Base-by-base conservation (phyloP, 1,284 basidiomycete genomes). In the Microbotryum lychnidis-dioicae region DNA sequence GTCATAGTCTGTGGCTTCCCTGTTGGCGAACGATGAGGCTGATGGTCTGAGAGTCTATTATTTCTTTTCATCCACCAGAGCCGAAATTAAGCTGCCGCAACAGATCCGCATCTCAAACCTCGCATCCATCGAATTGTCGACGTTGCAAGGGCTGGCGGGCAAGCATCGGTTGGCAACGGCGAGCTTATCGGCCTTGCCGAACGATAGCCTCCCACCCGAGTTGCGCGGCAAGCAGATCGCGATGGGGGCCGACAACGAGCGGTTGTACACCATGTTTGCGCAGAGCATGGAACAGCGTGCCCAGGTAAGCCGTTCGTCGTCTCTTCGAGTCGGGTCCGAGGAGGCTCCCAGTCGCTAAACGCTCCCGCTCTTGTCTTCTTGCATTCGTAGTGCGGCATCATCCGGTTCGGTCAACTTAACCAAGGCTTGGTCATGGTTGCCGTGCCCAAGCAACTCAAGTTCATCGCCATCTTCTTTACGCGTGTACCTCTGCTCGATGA, bases 251-350 rank as follows among this genome's bases (percentile, higher is more conserved):
- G 61, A 48, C 68, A 96, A 94, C 73, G 91, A 93, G 77, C 81
- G 81, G 53, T 77, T 96, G 27, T 96, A 94, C 77, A 89, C 89
- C 68, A 87, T 85, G 2, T 60, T 68, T 29, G 57, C 64, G 14
- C 49, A 61, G 42, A 63, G 54, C 8, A 61, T 68, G 27, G 59
- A 67, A 50, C 33, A 45, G 49, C 44, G 63, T 8, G 29, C 46
- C 18, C 57, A 59, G 10, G 66, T 67, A 25, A 18, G 65, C 50
- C 12, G 27, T 27, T 27, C 27, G 18, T 33, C 23, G 21, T 31
- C n/a, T 23, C 27, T 25, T 23, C 25, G 6, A 10, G 4, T 3
- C 29, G n/a, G 16, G 3, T 16, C 2, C 10, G 6, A 18, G 37
- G 5, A 1, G 9, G 16, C 23, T 20, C 4, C 18, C 1, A 5